phyloP scores from a whole-genome alignment of 768 basidiomycete genomes.

The Tricholoma furcatifolium region DNA sequence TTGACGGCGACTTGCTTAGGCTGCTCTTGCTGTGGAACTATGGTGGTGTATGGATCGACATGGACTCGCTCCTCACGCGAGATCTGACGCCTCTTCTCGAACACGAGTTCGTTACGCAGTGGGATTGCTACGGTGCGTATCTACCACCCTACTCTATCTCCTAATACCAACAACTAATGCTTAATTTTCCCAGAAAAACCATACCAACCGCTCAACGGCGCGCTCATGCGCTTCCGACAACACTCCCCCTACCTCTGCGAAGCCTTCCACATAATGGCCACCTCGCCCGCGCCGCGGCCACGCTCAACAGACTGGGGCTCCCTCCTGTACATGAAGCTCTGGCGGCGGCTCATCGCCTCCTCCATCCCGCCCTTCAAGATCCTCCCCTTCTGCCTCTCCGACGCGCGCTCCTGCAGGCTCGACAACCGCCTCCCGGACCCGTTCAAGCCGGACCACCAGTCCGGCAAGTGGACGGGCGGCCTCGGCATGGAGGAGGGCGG shows the following conservation, averaged over 20 bases:
- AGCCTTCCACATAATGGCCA: slow-evolving; percentile 88
- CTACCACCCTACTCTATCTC: not conserved
- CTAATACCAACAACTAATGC: not conserved
- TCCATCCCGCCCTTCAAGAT: slow-evolving; percentile 84
- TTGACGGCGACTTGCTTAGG: slow-evolving; percentile 92
- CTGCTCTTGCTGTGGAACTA: slow-evolving; percentile 84
- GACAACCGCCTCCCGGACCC: slow-evolving; percentile 95
- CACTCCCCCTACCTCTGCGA: slow-evolving; percentile 97
- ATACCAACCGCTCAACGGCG: slow-evolving; percentile 78
- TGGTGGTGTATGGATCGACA: slow-evolving; percentile 96
- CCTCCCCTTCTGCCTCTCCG: slow-evolving; percentile 94
- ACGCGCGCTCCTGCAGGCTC: slow-evolving; percentile 86
- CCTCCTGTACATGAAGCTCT: slow-evolving; percentile 86
- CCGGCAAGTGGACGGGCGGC: slow-evolving; percentile 69
- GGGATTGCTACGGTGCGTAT: slow-evolving; percentile 96
- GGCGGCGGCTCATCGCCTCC: slow-evolving; percentile 75
- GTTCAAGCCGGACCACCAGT: slow-evolving; percentile 56
- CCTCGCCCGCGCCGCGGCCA: slow-evolving; percentile 66
- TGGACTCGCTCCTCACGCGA: slow-evolving; percentile 92
- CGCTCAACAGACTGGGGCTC: slow-evolving; percentile 95
- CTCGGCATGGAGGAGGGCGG: slow-evolving; percentile 60
- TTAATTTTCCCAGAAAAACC: slow-evolving; percentile 33
- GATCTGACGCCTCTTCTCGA: slow-evolving; percentile 85
- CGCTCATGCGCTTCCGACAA: slow-evolving; percentile 88
- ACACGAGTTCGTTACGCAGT: slow-evolving; percentile 96